Evolutionary conservation across 108 stramenopile species (phyloP), one percentile per base, ranked within the genome.

Genomic region (Skeletonema menzelii): DNA sequence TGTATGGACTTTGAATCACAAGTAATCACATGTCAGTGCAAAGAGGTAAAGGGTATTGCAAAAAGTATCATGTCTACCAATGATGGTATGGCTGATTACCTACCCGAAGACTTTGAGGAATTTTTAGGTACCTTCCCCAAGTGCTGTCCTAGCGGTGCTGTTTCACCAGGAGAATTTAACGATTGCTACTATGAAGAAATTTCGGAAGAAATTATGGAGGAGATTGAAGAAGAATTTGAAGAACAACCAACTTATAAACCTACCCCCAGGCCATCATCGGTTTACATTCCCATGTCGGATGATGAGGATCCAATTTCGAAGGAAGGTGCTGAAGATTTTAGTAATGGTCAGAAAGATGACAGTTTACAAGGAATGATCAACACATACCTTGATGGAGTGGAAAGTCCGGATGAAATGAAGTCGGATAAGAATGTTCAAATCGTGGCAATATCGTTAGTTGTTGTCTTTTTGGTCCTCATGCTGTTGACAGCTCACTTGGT

Each of bases 351-450:
- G 11, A 60, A 63, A 22, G 47, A 63, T 37, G 67, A 49, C 14
- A 32, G 42, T 14, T 58, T 68, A 13, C 57, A 66, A 34, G 60
- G 67, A 27, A 27, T 68, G 10, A 31, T 73, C 13, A 53, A 34
- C n/a, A 31, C 67, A 7, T 80, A 73, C 35, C 46, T 80, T 27
- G 68, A 73, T 38, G 72, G 68, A 8, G 67, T 80, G 24, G 79
- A 80, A 42, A 69, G 72, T 27, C 49, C 68, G 0, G 19, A 58
- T 28, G 79, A 80, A 12, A 73, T 80, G 79, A 57, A 73, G 46
- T 34, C 63, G 2, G 79, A 80, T 59, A 73, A 59, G 22, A 80
- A 80, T 59, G 72, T 80, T 11, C 79, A 73, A 38, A 35, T 80
- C 0, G 72, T 69, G 26, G 72, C 72, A n/a, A 59, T 67, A n/a